A percentile compares a stretch with the other conserved stretches of the same genome.
These are phyloP conservation scores for Lepiota brunneoincarnata DNA, from an alignment of 768 basidiomycete genomes.

Conservation along the genomic window DNA sequence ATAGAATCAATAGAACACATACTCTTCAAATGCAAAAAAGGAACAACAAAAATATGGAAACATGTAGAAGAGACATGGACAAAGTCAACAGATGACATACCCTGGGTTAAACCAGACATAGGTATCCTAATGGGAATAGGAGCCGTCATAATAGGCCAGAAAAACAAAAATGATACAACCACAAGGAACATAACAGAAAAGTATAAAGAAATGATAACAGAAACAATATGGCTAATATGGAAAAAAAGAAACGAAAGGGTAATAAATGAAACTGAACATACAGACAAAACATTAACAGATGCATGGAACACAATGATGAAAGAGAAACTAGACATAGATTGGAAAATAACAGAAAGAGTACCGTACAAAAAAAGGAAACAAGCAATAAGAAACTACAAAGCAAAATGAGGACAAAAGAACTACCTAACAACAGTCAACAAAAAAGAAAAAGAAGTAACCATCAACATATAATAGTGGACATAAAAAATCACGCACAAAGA, in stretches of 20 bases:
- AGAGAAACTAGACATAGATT: not conserved
- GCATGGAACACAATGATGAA: not conserved
- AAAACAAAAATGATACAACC: no score
- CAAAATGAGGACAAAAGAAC: no score
- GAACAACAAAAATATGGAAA: constrained; percentile 3
- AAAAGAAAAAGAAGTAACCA: no score
- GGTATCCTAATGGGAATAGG: not conserved
- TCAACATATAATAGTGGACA: no score
- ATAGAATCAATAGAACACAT: constrained; percentile 17
- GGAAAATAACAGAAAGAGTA: not conserved
- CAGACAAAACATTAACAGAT: not conserved
- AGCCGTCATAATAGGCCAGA: not conserved
- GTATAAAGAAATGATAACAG: constrained; percentile 7
- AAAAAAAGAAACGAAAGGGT: not conserved
- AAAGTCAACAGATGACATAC: not conserved
- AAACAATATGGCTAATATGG: constrained; percentile 7
- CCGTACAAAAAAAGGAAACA: no score
- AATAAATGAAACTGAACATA: not conserved
- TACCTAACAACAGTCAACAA: no score
- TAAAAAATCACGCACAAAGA: no score
- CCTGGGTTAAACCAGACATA: not conserved
- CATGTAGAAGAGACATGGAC: constrained; percentile 9
- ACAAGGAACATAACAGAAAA: not conserved
- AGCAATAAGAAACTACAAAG: no score
- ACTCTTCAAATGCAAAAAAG: constrained; percentile 11